These are phyloP conservation scores for Lasiosphaeria miniovina DNA, from an alignment of 495 filamentous ascomycete genomes.

Conservation along the genomic window DNA sequence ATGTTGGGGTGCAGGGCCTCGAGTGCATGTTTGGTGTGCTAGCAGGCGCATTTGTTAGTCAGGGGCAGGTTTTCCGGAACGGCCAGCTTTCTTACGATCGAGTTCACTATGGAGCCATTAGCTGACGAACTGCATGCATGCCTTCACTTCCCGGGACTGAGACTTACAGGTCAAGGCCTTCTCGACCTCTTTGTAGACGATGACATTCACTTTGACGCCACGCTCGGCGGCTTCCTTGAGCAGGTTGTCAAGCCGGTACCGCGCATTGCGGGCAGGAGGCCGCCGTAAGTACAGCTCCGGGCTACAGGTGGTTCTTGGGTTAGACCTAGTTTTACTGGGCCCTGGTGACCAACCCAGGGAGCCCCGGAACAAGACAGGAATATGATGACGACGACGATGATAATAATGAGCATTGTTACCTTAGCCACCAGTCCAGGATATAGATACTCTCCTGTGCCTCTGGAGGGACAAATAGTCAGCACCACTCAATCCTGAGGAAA, in stretches of 20 bases:
- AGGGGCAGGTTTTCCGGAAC: not conserved
- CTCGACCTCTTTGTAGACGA: constrained; percentile 94
- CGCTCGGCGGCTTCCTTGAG: constrained; percentile 81
- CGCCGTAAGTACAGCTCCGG: constrained; percentile 87
- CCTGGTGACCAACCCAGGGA: too few species aligned
- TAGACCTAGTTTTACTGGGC: not conserved
- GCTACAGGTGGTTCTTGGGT: constrained; percentile 20
- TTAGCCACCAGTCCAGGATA: constrained; percentile 96
- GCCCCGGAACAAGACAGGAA: too few species aligned
- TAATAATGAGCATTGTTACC: constrained; percentile 17
- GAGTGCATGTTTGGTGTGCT: constrained; percentile 81
- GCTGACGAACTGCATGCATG: not conserved
- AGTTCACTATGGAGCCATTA: constrained; percentile 58
- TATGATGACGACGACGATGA: too few species aligned
- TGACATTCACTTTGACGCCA: constrained; percentile 82
- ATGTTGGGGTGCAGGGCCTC: constrained; percentile 84
- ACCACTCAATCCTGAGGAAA: too few species aligned
- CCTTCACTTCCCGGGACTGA: constrained; percentile 1
- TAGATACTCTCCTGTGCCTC: constrained; percentile 80
- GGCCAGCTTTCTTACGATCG: constrained; percentile 32
- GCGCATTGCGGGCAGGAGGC: constrained; percentile 75
- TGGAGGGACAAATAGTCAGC: constrained; percentile 8
- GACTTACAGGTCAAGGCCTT: constrained; percentile 80
- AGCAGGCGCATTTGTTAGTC: not conserved
- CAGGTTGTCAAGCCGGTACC: constrained; percentile 88